These are phyloP conservation scores for Fusarium sp. DNA, from an alignment of 2,329 filamentous ascomycete genomes.

Conservation along the genomic window DNA sequence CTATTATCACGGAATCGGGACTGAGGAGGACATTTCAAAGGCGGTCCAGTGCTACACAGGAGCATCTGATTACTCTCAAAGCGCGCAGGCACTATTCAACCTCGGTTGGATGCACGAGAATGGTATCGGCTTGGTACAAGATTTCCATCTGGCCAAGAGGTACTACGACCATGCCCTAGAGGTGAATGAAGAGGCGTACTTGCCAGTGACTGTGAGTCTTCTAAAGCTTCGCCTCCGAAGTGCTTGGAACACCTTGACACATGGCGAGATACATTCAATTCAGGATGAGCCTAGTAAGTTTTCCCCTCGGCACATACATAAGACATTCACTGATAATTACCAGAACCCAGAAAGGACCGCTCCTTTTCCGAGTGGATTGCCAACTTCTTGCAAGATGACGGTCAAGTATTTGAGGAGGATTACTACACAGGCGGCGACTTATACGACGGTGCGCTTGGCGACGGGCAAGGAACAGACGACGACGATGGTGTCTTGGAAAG, in stretches of 20 bases:
- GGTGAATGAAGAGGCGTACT: conserved; percentile 92
- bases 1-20: conserved; percentile 86
- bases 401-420: conserved; percentile 74
- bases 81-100: conserved; percentile 96
- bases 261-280: conserved; percentile 92
- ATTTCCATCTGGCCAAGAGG: conserved; percentile 96
- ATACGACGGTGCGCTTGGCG: conserved; percentile 68
- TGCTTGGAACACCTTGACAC: conserved; percentile 93
- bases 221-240: conserved; percentile 87
- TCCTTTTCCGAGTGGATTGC: conserved; percentile 88
- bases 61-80: conserved; percentile 90
- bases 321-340: conserved; percentile 47
- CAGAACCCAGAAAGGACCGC: conserved; percentile 78
- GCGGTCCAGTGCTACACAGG: conserved; percentile 93
- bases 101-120: conserved; percentile 99
- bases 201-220: conserved; percentile 90
- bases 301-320: background rate
- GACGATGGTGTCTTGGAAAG: conserved; percentile 84
- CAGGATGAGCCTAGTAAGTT: conserved; percentile 86
- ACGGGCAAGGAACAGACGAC: conserved; percentile 75
- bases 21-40: conserved; percentile 79
- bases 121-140: conserved; percentile 89
- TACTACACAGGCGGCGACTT: conserved; percentile 65
- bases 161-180: conserved; percentile 95
- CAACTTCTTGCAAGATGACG: conserved; percentile 82